Evolutionary conservation across 345 rosid genomes (phyloP).

Genomic region (Hibiscus trionum): DNA sequence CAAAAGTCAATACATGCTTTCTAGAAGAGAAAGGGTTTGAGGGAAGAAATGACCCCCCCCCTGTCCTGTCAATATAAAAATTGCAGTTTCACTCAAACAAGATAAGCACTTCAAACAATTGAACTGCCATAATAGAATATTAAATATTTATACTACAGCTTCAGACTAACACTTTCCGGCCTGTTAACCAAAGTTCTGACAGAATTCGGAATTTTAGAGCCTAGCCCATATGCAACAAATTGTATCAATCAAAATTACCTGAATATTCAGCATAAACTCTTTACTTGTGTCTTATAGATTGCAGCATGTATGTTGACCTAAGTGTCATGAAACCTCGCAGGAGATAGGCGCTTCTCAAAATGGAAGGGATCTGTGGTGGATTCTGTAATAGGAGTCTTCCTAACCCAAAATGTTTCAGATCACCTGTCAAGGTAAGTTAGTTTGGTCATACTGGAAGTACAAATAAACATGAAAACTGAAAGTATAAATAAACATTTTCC

Average conservation of each 20-base stretch:
- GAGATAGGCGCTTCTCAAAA: conserved; percentile 90
- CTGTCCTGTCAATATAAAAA: neutral
- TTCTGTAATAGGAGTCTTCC: conserved; percentile 92
- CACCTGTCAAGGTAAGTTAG: conserved; percentile 81
- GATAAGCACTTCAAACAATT: neutral
- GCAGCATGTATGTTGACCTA: neutral
- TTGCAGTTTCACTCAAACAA: neutral
- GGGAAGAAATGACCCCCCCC: neutral
- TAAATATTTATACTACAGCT: neutral
- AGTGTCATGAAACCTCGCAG: conserved; percentile 33
- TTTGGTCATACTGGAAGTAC: conserved; percentile 10
- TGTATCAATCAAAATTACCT: neutral
- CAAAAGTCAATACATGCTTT: neutral
- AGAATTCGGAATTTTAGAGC: neutral
- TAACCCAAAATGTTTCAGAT: conserved; percentile 93
- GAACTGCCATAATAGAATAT: neutral
- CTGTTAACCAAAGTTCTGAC: neutral
- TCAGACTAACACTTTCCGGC: neutral
- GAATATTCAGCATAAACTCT: neutral
- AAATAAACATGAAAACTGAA: conserved; percentile 11
- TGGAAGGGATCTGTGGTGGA: conserved; percentile 99
- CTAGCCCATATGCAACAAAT: neutral
- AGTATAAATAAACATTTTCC: conserved; percentile 13
- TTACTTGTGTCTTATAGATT: neutral
- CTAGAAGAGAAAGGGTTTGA: neutral